Base-by-base conservation (phyloP, 768 basidiomycete species). In the Crucibulum laeve region DNA sequence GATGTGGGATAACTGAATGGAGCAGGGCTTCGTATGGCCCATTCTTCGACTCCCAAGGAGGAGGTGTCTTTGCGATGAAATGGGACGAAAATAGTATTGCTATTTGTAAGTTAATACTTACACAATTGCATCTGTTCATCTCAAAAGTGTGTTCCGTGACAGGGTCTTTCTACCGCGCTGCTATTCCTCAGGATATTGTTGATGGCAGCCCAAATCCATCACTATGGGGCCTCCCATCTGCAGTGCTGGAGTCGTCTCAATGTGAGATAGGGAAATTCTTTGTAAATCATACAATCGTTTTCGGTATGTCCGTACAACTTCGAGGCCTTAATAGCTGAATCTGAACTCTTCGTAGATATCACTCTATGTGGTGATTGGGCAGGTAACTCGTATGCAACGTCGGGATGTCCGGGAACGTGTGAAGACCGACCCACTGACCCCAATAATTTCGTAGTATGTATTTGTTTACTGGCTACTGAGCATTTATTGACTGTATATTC, bases 51-150 rank as follows among this genome's bases (percentile, higher is more conserved):
- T 72, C 74, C 1, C 80, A 79, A 55, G 79, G 84, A 7, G 91
- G 91, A 3, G 91, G 91, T 3, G 81, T 91, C 2, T 92, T 89
- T 57, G 89, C 81, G 1, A 90, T 91, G 87, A 84, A 86, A 52
- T 93, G 91, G 91, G 87, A 91, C 54, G 76, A 80, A 47, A 73
- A 70, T 47, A 80, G 82, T 1, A 88, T 91, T 44, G 76, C 81
- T 30, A 75, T 88, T 50, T 90, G 87, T 90, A 47, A 59, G 87
- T 70, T 17, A n/a, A n/a, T 40, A 19, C n/a, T 26, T 42, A 15
- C 4, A 15, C 2, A 32, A 42, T 55, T 18, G 50, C 5, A 42
- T 17, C n/a, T 19, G 18, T 6, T 19, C 6, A 19, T 15, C 13
- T 8, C 24, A 15, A 14, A 42, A 15, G 24, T 40, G 8, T 10